A percentile compares a stretch with the other conserved stretches of the same genome.
These are phyloP conservation scores for Helminthosporium solani DNA, from an alignment of 2,329 filamentous ascomycete genomes.

Conservation along the genomic window DNA sequence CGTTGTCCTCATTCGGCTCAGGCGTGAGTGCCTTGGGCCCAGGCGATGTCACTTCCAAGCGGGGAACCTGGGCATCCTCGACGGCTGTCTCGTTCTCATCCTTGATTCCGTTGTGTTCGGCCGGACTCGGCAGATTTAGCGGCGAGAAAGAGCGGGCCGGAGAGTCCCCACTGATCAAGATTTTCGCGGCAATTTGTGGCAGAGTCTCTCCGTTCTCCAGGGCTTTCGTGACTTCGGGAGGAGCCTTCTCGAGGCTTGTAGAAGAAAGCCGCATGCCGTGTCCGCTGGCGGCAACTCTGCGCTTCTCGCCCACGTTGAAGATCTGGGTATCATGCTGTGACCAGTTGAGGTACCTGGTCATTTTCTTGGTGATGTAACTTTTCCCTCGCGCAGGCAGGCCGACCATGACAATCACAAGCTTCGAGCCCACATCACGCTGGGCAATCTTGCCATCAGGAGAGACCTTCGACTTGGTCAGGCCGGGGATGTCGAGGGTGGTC, in stretches of 20 bases:
- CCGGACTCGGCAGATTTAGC: conserved; percentile 31
- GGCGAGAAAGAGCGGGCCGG: conserved; percentile 39
- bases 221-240: conserved; percentile 25
- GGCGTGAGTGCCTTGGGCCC: conserved; percentile 27
- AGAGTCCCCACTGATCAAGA: conserved; percentile 60
- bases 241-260: conserved; percentile 28
- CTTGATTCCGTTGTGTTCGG: conserved; percentile 11
- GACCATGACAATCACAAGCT: conserved; percentile 98
- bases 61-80: conserved; percentile 24
- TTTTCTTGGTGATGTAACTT: conserved; percentile 98
- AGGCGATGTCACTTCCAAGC: conserved; percentile 39
- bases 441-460: conserved; percentile 95
- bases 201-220: conserved; percentile 31
- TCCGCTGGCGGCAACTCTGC: conserved; percentile 73
- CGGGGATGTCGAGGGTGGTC: conserved; percentile 94
- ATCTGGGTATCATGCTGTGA: conserved; percentile 93
- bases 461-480: conserved; percentile 90
- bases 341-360: conserved; percentile 94
- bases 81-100: conserved; percentile 23
- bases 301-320: conserved; percentile 94
- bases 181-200: conserved; percentile 52
- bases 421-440: conserved; percentile 89
- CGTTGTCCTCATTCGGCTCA: conserved; percentile 28
- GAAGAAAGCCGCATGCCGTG: conserved; percentile 44
- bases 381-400: conserved; percentile 93